These are phyloP conservation scores for Phytophthora cryptogea DNA, from an alignment of 352 stramenopile genomes.

Conservation along the genomic window DNA sequence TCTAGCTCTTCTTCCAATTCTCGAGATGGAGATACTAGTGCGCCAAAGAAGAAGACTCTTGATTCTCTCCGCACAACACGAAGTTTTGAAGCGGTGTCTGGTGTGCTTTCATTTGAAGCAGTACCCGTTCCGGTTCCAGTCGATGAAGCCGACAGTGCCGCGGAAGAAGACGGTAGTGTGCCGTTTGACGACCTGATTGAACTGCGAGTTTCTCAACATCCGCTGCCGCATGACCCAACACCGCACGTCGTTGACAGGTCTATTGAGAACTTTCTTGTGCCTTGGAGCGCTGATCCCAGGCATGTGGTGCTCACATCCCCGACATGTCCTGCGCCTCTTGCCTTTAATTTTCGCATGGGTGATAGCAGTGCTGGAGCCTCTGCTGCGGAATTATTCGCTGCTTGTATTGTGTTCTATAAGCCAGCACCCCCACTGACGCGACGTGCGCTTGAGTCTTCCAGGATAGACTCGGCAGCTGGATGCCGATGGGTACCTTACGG, in stretches of 20 bases:
- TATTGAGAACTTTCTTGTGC: conserved; percentile 75
- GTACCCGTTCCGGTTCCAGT: conserved; percentile 32
- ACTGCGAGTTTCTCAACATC: conserved; percentile 56
- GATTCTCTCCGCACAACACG: conserved; percentile 66
- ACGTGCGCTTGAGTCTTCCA: conserved; percentile 61
- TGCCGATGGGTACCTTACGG: conserved; percentile 81
- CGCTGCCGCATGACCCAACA: conserved; percentile 52
- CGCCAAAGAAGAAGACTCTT: conserved; percentile 64
- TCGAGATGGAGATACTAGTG: conserved; percentile 27
- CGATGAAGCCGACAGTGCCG: conserved; percentile 18
- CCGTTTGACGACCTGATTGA: conserved; percentile 46
- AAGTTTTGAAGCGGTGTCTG: conserved; percentile 77
- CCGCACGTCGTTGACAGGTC: conserved; percentile 59
- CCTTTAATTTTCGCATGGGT: conserved; percentile 82
- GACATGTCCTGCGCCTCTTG: conserved; percentile 57
- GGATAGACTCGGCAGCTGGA: conserved; percentile 46
- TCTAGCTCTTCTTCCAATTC: conserved; percentile 27
- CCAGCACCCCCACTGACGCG: conserved; percentile 63
- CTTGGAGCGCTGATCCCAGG: conserved; percentile 53
- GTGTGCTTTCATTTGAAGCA: conserved; percentile 80
- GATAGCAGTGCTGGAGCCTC: conserved; percentile 64
- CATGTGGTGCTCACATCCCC: conserved; percentile 48
- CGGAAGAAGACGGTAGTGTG: conserved; percentile 11
- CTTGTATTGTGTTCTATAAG: conserved; percentile 83
- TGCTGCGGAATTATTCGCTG: conserved; percentile 73